phyloP scores from a whole-genome alignment of 2,329 filamentous ascomycete genomes.

The Endoconidiophora polonica region DNA sequence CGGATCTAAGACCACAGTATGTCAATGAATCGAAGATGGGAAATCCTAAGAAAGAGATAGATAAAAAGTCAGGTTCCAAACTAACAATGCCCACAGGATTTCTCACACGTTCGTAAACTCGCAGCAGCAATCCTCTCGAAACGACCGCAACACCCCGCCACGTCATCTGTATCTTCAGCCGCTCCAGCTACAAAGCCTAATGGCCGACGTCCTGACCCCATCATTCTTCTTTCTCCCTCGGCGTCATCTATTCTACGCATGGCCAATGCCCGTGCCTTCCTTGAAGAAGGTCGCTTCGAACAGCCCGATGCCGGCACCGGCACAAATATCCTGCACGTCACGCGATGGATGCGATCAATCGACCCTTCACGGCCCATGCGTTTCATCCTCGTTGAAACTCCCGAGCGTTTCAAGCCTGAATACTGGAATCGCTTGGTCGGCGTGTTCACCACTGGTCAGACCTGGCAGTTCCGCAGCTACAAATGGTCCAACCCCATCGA shows the following conservation, averaged over 20 bases:
- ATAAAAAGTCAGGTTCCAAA: not conserved
- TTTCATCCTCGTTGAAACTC: constrained; percentile 88
- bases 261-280: constrained; percentile 89
- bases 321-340: constrained; percentile 71
- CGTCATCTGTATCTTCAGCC: constrained; percentile 19
- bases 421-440: constrained; percentile 94
- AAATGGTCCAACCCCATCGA: constrained; percentile 84
- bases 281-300: constrained; percentile 67
- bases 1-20: constrained; percentile 74
- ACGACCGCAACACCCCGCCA: constrained; percentile 28
- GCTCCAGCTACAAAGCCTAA: constrained; percentile 30
- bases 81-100: constrained; percentile 45
- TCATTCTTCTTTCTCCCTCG: constrained; percentile 91
- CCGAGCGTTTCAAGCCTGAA: constrained; percentile 90
- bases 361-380: constrained; percentile 59
- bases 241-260: constrained; percentile 88
- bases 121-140: constrained; percentile 59
- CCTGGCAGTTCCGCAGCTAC: constrained; percentile 98
- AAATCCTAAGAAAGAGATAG: not conserved
- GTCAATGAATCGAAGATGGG: constrained; percentile 18
- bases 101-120: constrained; percentile 79
- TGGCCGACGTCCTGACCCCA: constrained; percentile 51
- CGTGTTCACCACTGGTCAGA: constrained; percentile 93
- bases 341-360: constrained; percentile 55
- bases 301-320: constrained; percentile 57